These are phyloP conservation scores for Sarcomyxa edulis DNA, from an alignment of 768 basidiomycete species.

Conservation along the genomic window DNA sequence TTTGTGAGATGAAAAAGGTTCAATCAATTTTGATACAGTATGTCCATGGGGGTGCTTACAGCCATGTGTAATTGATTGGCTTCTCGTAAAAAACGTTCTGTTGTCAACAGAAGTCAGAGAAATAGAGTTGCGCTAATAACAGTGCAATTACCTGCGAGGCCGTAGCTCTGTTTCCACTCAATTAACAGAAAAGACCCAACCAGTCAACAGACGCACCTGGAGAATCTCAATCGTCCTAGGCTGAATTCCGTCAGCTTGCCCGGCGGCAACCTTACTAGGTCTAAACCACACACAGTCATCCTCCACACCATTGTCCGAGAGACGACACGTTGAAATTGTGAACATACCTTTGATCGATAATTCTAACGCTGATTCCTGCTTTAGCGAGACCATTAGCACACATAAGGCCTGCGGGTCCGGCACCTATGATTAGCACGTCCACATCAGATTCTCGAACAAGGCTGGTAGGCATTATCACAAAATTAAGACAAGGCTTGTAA, in stretches of 20 bases:
- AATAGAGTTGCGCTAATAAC: too few species aligned
- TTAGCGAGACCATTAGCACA: slow-evolving; percentile 56
- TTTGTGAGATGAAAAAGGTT: slow-evolving; percentile 19
- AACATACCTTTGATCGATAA: slow-evolving; percentile 54
- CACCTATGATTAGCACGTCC: slow-evolving; percentile 60
- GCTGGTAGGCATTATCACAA: too few species aligned
- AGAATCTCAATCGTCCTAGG: slow-evolving; percentile 51
- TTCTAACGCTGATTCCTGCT: slow-evolving; percentile 52
- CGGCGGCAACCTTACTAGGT: slow-evolving; percentile 42
- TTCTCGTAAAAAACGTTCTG: slow-evolving; percentile 53
- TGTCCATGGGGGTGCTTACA: slow-evolving; percentile 33
- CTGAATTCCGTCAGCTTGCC: slow-evolving; percentile 58
- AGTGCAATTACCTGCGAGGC: too few species aligned
- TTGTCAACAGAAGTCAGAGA: too few species aligned
- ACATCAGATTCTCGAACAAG: slow-evolving; percentile 31
- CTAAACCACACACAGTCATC: too few species aligned
- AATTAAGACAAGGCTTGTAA: too few species aligned
- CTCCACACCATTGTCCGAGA: slow-evolving; percentile 2
- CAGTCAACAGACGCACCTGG: slow-evolving; percentile 27
- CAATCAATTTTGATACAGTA: too few species aligned
- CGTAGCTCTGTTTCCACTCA: slow-evolving; percentile 55
- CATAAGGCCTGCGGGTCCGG: slow-evolving; percentile 63
- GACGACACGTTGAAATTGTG: not conserved
- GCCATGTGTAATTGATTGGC: slow-evolving; percentile 68
- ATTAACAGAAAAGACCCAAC: not conserved